These are phyloP conservation scores for Kwoniella botswanensis DNA, from an alignment of 768 basidiomycete genomes.

Conservation along the genomic window DNA sequence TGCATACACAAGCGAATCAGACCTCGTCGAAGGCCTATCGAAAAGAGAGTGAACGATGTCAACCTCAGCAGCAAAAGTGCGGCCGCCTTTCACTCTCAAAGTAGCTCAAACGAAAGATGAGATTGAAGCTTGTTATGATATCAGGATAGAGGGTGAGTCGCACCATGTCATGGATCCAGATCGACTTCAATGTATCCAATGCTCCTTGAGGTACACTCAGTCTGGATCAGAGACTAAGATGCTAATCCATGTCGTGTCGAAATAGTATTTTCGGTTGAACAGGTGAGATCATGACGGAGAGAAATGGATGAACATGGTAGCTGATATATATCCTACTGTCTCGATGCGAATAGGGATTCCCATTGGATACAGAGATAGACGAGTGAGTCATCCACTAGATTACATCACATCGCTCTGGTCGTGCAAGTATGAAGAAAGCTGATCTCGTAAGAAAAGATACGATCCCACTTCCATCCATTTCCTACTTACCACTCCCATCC, in stretches of 20 bases:
- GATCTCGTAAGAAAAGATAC: conserved; percentile 24
- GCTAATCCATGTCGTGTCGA: conserved; percentile 2
- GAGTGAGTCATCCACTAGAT: conserved; percentile 30
- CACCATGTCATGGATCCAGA: too few species aligned
- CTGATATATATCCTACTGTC: not conserved
- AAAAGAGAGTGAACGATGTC: not conserved
- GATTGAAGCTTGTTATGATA: conserved; percentile 52
- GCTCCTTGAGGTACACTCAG: not conserved
- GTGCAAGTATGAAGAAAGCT: not conserved
- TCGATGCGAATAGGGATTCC: conserved; percentile 41
- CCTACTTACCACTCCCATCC: conserved; percentile 34
- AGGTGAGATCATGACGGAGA: conserved; percentile 28
- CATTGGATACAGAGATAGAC: conserved; percentile 52
- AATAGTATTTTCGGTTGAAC: conserved; percentile 51
- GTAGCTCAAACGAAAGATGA: conserved; percentile 41
- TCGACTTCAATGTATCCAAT: too few species aligned
- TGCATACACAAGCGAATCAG: too few species aligned
- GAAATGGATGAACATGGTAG: not conserved
- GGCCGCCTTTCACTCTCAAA: conserved; percentile 34
- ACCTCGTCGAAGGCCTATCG: too few species aligned
- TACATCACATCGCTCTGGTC: too few species aligned
- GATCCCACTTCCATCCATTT: conserved; percentile 44
- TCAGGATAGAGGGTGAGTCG: conserved; percentile 53
- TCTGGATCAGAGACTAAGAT: not conserved
- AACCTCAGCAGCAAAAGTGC: not conserved